Percentiles rank a stretch among this genome's conserved stretches.
phyloP scores from a whole-genome alignment of 2,329 filamentous ascomycete genomes.

The Xylariaceae sp. region DNA sequence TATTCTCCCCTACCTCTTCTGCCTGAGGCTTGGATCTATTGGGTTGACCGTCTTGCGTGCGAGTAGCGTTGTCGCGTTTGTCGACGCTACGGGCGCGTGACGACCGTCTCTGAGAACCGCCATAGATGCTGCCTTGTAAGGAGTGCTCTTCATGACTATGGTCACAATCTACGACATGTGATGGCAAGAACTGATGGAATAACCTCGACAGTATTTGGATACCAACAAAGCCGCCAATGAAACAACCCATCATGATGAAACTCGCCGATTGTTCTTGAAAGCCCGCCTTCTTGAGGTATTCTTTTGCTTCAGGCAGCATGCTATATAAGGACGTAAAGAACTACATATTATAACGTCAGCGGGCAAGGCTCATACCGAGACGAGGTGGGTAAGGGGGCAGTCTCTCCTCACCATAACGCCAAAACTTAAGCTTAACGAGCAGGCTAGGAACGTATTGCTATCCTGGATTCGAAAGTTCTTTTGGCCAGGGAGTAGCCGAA shows the following conservation, averaged over 20 bases:
- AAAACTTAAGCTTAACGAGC: constrained; percentile 89
- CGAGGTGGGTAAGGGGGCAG: background rate
- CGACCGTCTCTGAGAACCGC: constrained; percentile 33
- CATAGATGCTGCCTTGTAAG: constrained; percentile 37
- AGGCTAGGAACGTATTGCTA: constrained; percentile 85
- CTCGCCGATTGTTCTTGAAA: constrained; percentile 71
- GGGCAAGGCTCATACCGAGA: background rate
- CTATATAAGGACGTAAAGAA: constrained; percentile 90
- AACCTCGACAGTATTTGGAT: constrained; percentile 76
- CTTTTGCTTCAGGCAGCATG: constrained; percentile 87
- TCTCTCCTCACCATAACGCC: constrained; percentile 81
- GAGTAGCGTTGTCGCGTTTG: constrained; percentile 24
- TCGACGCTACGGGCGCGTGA: constrained; percentile 36
- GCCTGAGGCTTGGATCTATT: constrained; percentile 23
- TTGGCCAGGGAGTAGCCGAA: constrained; percentile 75
- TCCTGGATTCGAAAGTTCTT: constrained; percentile 85
- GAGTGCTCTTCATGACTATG: constrained; percentile 69
- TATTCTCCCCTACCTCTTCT: constrained; percentile 27
- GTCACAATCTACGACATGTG: constrained; percentile 81
- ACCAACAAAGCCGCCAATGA: constrained; percentile 73
- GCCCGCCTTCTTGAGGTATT: constrained; percentile 74
- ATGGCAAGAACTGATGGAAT: constrained; percentile 75
- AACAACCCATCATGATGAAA: constrained; percentile 71
- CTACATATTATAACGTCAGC: constrained; percentile 50
- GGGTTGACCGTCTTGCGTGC: constrained; percentile 16